Evolutionary conservation across 768 basidiomycete genomes (phyloP).

Genomic region (Mycena alexandri): DNA sequence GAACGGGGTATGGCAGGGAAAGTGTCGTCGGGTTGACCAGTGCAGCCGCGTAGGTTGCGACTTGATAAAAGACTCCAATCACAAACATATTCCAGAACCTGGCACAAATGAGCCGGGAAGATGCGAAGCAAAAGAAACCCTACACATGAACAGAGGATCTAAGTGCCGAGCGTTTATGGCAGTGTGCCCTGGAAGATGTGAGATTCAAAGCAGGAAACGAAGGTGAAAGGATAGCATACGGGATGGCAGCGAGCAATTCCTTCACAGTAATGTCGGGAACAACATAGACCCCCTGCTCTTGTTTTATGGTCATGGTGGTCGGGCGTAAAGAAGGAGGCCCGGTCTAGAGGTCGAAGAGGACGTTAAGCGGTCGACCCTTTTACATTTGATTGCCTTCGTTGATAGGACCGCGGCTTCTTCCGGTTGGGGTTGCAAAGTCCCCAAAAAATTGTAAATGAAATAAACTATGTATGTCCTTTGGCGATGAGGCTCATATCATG

Average conservation of each 20-base stretch:
- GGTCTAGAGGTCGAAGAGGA: slow-evolving; percentile 7
- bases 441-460: too few relatives aligned
- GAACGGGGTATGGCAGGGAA: slow-evolving; percentile 68
- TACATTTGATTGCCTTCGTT: too few relatives aligned
- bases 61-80: slow-evolving; percentile 77
- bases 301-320: slow-evolving; percentile 30
- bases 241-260: slow-evolving; percentile 86
- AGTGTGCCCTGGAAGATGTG: slow-evolving; percentile 70
- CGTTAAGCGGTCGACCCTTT: too few relatives aligned
- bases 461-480: too few relatives aligned
- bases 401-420: too few relatives aligned
- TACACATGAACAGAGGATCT: slow-evolving; percentile 85
- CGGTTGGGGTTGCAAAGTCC: too few relatives aligned
- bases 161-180: slow-evolving; percentile 90
- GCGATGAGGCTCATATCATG: too few relatives aligned
- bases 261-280: slow-evolving; percentile 92
- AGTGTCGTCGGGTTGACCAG: slow-evolving; percentile 69
- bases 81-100: slow-evolving; percentile 83
- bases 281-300: slow-evolving; percentile 68
- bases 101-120: slow-evolving; percentile 26
- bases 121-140: slow-evolving; percentile 40
- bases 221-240: slow-evolving; percentile 59
- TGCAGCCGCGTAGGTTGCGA: slow-evolving; percentile 72
- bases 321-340: background rate
- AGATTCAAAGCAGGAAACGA: slow-evolving; percentile 11